Conservation (phyloP, 2,329 filamentous ascomycete genomes). For the Fusarium sp. region DNA sequence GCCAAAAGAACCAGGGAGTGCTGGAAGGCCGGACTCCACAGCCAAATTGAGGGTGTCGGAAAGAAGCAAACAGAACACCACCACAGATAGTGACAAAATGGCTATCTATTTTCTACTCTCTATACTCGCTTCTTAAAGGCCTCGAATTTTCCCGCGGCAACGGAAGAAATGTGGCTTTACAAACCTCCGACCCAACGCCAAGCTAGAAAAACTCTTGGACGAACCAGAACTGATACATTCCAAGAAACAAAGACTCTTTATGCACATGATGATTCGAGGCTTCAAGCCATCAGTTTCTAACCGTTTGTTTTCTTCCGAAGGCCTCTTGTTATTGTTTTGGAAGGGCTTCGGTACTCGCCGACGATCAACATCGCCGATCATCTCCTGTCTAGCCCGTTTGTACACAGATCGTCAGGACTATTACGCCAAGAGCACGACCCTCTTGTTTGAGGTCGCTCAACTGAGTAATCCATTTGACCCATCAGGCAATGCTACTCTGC, state of each 20-base stretch:
- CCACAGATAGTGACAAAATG: not conserved
- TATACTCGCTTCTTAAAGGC: not conserved
- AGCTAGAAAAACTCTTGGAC: not conserved
- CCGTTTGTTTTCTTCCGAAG: not conserved
- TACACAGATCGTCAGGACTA: conserved; percentile 35
- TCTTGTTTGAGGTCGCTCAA: conserved; percentile 30
- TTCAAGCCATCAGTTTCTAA: not conserved
- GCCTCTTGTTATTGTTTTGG: conserved; percentile 12
- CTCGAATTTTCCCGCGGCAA: not conserved
- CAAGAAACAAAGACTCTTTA: not conserved
- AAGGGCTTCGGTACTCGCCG: conserved; percentile 27
- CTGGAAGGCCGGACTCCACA: not conserved
- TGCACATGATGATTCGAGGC: not conserved
- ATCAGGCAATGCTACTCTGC: conserved; percentile 16
- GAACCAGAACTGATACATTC: conserved; percentile 4
- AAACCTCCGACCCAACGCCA: conserved; percentile 22
- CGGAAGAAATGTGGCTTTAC: conserved; percentile 24
- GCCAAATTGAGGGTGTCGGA: not conserved
- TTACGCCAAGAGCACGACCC: conserved; percentile 31
- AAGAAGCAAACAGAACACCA: not conserved
- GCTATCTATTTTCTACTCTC: not conserved
- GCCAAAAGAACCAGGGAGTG: conserved; percentile 2
- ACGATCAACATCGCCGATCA: conserved; percentile 35
- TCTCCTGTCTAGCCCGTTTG: conserved; percentile 13
- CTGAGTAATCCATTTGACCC: conserved; percentile 22